These are phyloP conservation scores for Russula foetens DNA, from an alignment of 768 basidiomycete genomes.

Conservation along the genomic window DNA sequence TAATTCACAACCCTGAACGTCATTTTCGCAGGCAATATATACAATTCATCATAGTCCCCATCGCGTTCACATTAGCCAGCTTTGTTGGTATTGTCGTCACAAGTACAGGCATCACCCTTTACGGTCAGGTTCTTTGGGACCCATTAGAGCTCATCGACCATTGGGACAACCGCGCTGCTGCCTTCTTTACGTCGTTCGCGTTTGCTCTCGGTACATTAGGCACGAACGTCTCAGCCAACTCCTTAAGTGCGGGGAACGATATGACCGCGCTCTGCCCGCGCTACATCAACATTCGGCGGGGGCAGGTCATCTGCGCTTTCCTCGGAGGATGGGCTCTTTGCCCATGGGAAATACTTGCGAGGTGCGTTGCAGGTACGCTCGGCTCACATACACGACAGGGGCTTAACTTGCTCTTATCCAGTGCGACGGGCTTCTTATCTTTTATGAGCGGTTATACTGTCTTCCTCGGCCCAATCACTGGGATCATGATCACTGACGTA, in stretches of 20 bases:
- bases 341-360: constrained; percentile 78
- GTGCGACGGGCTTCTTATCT: constrained; percentile 56
- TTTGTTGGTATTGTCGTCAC: constrained; percentile 81
- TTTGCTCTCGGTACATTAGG: constrained; percentile 68
- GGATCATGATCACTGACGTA: constrained; percentile 56
- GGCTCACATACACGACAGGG: constrained; percentile 2
- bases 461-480: constrained; percentile 80
- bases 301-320: constrained; percentile 66
- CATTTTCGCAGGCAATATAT: constrained; percentile 49
- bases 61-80: constrained; percentile 66
- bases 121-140: constrained; percentile 64
- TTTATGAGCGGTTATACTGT: constrained; percentile 84
- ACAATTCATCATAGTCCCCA: constrained; percentile 68
- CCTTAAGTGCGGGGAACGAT: constrained; percentile 71
- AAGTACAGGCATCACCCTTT: constrained; percentile 62
- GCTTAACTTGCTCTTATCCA: constrained; percentile 2
- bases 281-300: constrained; percentile 76
- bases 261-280: constrained; percentile 70
- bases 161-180: constrained; percentile 81
- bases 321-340: constrained; percentile 81
- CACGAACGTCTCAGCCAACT: constrained; percentile 66
- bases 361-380: constrained; percentile 23
- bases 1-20: not conserved
- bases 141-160: constrained; percentile 65
- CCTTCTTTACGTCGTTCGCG: constrained; percentile 74